Percentiles rank a stretch among this genome's conserved stretches.
These are phyloP conservation scores for Beauveria sp. DNA, from an alignment of 2,329 filamentous ascomycete genomes.

Conservation along the genomic window DNA sequence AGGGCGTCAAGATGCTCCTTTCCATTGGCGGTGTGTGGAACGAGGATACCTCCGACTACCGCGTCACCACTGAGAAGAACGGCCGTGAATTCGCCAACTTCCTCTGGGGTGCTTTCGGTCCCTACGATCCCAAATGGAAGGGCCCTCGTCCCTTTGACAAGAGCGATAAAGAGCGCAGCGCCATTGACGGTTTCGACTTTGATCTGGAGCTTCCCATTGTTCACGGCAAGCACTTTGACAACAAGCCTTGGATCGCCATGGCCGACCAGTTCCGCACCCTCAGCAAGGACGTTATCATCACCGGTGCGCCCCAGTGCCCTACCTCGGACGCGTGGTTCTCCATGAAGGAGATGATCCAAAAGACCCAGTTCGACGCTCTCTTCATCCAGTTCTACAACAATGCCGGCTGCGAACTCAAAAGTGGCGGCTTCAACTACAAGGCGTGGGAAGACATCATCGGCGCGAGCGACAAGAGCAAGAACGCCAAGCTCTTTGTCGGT, in stretches of 20 bases:
- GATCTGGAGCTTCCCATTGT: slow-evolving; percentile 30
- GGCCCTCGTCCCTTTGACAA: slow-evolving; percentile 33
- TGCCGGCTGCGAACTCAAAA: slow-evolving; percentile 27
- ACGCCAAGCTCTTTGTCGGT: slow-evolving; percentile 39
- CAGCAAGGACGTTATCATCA: slow-evolving; percentile 27
- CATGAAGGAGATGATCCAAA: slow-evolving; percentile 30
- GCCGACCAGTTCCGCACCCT: slow-evolving; percentile 27
- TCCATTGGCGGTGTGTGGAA: slow-evolving; percentile 31
- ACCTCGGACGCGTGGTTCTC: slow-evolving; percentile 20
- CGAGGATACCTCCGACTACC: slow-evolving; percentile 23
- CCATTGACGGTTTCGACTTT: slow-evolving; percentile 36
- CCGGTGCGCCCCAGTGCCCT: slow-evolving; percentile 39
- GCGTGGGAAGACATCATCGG: slow-evolving; percentile 30
- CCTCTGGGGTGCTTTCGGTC: slow-evolving; percentile 31
- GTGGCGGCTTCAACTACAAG: slow-evolving; percentile 34
- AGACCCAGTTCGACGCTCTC: slow-evolving; percentile 33
- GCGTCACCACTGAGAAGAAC: slow-evolving; percentile 22
- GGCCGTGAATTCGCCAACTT: slow-evolving; percentile 31
- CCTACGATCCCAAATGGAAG: slow-evolving; percentile 22
- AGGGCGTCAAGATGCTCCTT: slow-evolving; percentile 35
- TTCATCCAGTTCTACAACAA: slow-evolving; percentile 46
- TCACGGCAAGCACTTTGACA: slow-evolving; percentile 19
- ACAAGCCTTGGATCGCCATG: slow-evolving; percentile 31
- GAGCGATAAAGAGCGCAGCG: slow-evolving; percentile 17
- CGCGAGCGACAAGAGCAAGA: slow-evolving; percentile 26